A percentile compares a stretch with the other conserved stretches of the same genome.
Conservation (phyloP, 768 basidiomycete genomes). For the Rhizopogon vinicolor region DNA sequence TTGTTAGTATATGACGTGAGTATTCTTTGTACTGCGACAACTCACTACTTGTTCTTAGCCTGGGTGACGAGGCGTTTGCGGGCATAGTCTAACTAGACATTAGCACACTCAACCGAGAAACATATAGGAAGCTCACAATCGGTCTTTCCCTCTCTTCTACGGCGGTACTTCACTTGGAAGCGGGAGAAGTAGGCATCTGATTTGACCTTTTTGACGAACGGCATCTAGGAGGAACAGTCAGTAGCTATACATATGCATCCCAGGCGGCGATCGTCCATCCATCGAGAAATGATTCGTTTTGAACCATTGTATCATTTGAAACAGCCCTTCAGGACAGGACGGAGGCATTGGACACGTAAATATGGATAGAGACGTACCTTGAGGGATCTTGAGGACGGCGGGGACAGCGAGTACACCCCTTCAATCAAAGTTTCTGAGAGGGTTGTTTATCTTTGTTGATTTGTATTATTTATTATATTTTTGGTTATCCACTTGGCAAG, state of each 20-base stretch:
- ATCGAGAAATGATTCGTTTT: slow-evolving; percentile 9
- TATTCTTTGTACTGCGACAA: slow-evolving; percentile 3
- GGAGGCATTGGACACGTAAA: neutral
- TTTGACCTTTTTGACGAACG: slow-evolving; percentile 97
- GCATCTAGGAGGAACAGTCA: slow-evolving; percentile 53
- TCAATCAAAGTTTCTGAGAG: slow-evolving; percentile 8
- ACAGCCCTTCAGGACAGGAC: neutral
- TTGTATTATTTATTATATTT: slow-evolving; percentile 9
- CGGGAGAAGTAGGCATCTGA: slow-evolving; percentile 97
- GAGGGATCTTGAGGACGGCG: slow-evolving; percentile 28
- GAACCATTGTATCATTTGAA: neutral
- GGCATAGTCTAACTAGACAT: slow-evolving; percentile 74
- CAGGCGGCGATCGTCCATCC: slow-evolving; percentile 22
- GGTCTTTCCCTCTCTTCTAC: slow-evolving; percentile 97
- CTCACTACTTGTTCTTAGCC: slow-evolving; percentile 99
- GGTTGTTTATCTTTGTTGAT: slow-evolving; percentile 27
- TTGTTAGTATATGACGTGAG: slow-evolving; percentile 5
- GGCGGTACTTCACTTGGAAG: slow-evolving; percentile 98
- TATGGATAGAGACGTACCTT: slow-evolving; percentile 31
- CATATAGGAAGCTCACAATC: slow-evolving; percentile 62
- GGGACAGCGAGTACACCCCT: slow-evolving; percentile 20
- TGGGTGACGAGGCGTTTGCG: slow-evolving; percentile 95
- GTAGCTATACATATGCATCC: slow-evolving; percentile 23
- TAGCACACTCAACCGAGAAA: slow-evolving; percentile 1
- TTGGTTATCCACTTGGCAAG: neutral